A percentile compares a stretch with the other conserved stretches of the same genome.
phyloP scores from a whole-genome alignment of 257 asterid species.

The Fraxinus americana region DNA sequence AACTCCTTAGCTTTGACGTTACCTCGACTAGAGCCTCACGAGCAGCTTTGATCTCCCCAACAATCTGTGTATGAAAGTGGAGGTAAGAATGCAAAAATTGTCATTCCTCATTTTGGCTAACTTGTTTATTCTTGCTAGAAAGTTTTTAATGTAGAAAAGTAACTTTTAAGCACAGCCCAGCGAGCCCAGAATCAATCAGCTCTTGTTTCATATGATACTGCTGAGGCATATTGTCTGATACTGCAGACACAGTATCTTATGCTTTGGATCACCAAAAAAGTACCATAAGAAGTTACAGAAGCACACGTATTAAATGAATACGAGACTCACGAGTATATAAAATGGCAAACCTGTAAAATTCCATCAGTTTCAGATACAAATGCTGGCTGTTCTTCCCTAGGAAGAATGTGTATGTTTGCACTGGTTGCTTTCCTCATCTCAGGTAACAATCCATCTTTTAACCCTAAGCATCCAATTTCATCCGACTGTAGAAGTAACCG shows the following conservation, averaged over 20 bases:
- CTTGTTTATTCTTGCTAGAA: no score
- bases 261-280: not conserved
- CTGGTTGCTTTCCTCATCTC: constrained; percentile 64
- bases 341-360: constrained; percentile 72
- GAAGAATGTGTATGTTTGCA: constrained; percentile 64
- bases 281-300: not conserved
- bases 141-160: not conserved
- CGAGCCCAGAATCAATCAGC: not conserved
- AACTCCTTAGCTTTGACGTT: constrained; percentile 55
- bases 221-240: not conserved
- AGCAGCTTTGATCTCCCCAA: constrained; percentile 59
- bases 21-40: constrained; percentile 64
- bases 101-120: not conserved
- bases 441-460: constrained; percentile 45
- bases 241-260: not conserved
- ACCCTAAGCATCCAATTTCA: constrained; percentile 66
- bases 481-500: constrained; percentile 78
- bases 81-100: constrained; percentile 19
- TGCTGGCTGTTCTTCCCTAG: constrained; percentile 67
- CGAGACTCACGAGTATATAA: constrained; percentile 3
- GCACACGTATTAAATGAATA: not conserved
- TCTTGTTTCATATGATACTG: not conserved
- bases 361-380: constrained; percentile 68
- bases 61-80: constrained; percentile 7
- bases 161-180: not conserved